Evolutionary conservation across 2,329 filamentous ascomycete genomes (phyloP), one percentile per base, ranked within the genome.

Genomic region (Helotiales sp.): DNA sequence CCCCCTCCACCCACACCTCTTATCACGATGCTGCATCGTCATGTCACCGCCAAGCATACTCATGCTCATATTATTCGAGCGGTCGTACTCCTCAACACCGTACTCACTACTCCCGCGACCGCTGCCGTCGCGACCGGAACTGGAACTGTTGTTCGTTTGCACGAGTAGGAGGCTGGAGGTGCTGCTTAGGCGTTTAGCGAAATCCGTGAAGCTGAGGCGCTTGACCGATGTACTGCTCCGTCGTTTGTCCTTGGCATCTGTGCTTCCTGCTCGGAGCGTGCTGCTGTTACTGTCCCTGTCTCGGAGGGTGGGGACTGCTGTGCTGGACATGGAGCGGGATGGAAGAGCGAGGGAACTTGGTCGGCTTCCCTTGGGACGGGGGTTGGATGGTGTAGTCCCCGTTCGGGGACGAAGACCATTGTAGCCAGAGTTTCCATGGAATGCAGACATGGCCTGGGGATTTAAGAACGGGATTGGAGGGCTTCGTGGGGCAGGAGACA

Each of bases 121-220:
- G 43, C 72, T 72, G 6, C 73, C 71, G 30, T 72, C 70, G 32
- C 67, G 61, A 3, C 73, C 73, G 1, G 73, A 75, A 58, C 67
- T 73, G 13, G 74, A 75, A 28, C 71, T 74, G 5, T 81, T 80
- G 75, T 87, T 87, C 68, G 85, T 85, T 79, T 88, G 85, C 64
- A 87, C 81, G 54, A 89, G 80, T 62, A 89, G 79, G 74, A 88
- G 78, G 76, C 84, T 88, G 75, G 85, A 88, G 61, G 86, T 88
- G 75, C 84, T 88, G 72, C 86, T 89, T 63, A 89, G 76, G 69
- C 86, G 81, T 75, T 86, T 87, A 55, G 86, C 85, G 69, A 88
- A 87, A 63, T 90, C 87, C 71, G 82, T 85, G 71, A 89, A 87
- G 78, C 85, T 88, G 64, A 87, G 81, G 67, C 85, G 82, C 79